Evolutionary conservation across 2,329 filamentous ascomycete species (phyloP), one percentile per base, ranked within the genome.

Genomic region (Colletotrichum falcatum): DNA sequence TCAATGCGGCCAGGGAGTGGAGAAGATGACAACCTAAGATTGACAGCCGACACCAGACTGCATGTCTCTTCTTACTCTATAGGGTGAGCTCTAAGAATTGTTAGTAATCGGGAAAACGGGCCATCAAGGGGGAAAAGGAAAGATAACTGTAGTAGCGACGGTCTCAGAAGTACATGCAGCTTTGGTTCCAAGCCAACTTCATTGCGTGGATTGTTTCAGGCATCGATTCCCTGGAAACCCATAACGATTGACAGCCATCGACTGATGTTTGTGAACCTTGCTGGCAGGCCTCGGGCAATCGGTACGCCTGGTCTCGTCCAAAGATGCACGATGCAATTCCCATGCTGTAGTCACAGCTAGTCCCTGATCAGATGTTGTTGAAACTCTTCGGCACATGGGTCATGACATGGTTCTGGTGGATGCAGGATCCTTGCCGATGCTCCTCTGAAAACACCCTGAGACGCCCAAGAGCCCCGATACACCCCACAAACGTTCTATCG

Each of bases 401-500:
- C 37, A 35, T 56, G 7, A 23, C 63, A 66, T 61, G 66, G 67
- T 42, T 70, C 28, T 58, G 26, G 49, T 53, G 42, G 67, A 26
- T 56, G 33, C 67, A 66, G 46, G 63, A 66, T 44, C 67, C 67
- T 66, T 70, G 67, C 49, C 42, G 49, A 49, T 58, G 48, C 28
- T 33, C 56, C 67, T 33, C 66, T 53, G 49, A 66, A 39, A n/a
- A 56, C 63, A 56, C 44, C 61, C 67, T 70, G 67, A 70, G 63
- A 70, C 67, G 42, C 49, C 53, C 51, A 61, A 44, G 56, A 61
- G 56, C 67, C 56, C 66, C 48, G 33, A 46, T 51, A 49, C 33
- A 51, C 61, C 62, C 49, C 54, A 58, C 60, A 70, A 70, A 66
- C 63, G 63, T 70, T 56, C 67, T 70, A 66, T 70, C 62, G 23